phyloP scores from a whole-genome alignment of 371 early-diverging fungal genomes.

The Mucor ambiguus region DNA sequence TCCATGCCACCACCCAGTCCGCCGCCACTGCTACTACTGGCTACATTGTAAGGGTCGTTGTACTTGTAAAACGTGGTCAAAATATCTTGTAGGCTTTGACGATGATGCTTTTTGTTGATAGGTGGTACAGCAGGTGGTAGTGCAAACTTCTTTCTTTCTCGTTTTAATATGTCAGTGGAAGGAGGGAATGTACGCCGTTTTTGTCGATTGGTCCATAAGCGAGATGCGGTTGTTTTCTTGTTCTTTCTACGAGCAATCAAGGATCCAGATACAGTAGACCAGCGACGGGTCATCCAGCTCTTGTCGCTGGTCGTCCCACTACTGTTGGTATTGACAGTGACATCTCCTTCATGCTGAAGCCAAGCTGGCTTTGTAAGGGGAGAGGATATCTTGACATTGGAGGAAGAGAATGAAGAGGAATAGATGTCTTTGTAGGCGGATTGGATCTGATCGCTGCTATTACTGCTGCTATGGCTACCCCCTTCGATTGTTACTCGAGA shows the following conservation, averaged over 20 bases:
- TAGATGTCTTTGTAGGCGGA: not conserved
- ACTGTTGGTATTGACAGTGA: not conserved
- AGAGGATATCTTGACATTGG: slow-evolving; percentile 11
- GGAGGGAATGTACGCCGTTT: slow-evolving; percentile 27
- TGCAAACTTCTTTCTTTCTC: slow-evolving; percentile 8
- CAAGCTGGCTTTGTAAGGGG: slow-evolving; percentile 9
- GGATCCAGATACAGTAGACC: slow-evolving; percentile 24
- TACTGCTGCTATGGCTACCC: not conserved
- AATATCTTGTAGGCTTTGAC: slow-evolving; percentile 15
- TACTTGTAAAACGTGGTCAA: slow-evolving; percentile 7
- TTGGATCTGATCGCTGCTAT: not conserved
- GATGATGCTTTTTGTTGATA: not conserved
- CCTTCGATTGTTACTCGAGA: not conserved
- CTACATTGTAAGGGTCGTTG: too few species aligned
- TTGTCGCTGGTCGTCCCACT: slow-evolving; percentile 2
- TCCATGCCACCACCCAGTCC: not conserved
- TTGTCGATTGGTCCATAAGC: slow-evolving; percentile 18
- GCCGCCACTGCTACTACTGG: not conserved
- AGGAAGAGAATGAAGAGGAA: slow-evolving; percentile 10
- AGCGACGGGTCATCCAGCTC: slow-evolving; percentile 20
- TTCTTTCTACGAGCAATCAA: not conserved
- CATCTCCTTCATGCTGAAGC: not conserved
- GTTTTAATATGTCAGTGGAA: not conserved
- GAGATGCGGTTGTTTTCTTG: slow-evolving; percentile 7
- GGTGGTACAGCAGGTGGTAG: not conserved